Evolutionary conservation across 352 stramenopile genomes (phyloP), one percentile per base, ranked within the genome.

Genomic region (Stephanocyclus meneghinianus): DNA sequence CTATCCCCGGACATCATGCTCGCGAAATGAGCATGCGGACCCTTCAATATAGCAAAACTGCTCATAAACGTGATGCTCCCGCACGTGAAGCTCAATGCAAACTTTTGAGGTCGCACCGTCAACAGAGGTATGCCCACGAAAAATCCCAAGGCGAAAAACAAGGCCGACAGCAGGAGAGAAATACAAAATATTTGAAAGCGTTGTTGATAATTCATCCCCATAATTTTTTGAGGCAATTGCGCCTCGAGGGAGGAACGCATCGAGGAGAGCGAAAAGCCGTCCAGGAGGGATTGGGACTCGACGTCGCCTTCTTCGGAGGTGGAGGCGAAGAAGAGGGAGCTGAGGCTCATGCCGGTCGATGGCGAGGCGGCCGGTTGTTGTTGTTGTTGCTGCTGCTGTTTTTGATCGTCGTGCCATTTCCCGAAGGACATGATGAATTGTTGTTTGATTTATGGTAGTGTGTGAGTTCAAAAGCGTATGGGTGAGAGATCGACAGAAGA

Each of bases 171-270:
- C 60, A 92, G 78, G 2, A 94, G 67, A 2, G 85, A 71, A 8
- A 86, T 81, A 65, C 84, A 90, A 67, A 93, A 93, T 64, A 91
- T 75, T 83, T 92, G 66, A 65, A 93, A 93, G 47, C 88, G 75
- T 80, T 93, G 86, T 73, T 93, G 88, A 72, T 93, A 93, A 77
- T 90, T 90, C 81, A 93, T 89, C 44, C 88, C 88, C 70, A 92
- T 76, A 51, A 93, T 89, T 73, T 92, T 87, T 75, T 89, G 82
- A 9, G 88, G 88, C 68, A 93, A 83, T 80, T 90, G 80, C 13
- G 85, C 73, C 75, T 93, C 88, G 69, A 93, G 84, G 5, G 78
- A 81, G 40, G 86, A 82, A 37, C 79, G 84, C 78, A 92, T 89
- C 37, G 60, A 82, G 55, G 84, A 66, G 45, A 90, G 80, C 15